Evolutionary conservation across 2,329 filamentous ascomycete species (phyloP), one percentile per base, ranked within the genome.

Genomic region (Mycosphaerella sp.): DNA sequence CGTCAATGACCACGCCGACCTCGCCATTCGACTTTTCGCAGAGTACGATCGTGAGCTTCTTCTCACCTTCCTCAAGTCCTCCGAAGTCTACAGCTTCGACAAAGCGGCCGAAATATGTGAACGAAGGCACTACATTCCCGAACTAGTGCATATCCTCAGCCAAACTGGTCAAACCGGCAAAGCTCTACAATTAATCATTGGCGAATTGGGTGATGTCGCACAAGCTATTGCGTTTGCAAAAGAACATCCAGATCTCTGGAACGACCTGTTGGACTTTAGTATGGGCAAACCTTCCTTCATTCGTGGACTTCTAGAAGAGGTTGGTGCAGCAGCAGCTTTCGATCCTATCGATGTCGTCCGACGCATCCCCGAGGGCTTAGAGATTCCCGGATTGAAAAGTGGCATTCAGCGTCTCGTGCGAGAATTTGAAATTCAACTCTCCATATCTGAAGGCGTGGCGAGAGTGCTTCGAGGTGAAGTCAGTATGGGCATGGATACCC

Each of bases 251-350:
- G 91, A 96, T 63, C 78, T 98, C 0, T 98, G 93, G 93, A 87
- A 95, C 60, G 91, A 97, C 66, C 78, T 98, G 6, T 80, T 98
- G 5, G 84, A 92, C 63, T 97, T 97, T 70, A 92, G 87, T 57
- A 97, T 98, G 93, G 90, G 96, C 73, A 95, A 96, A 67, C 93
- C 93, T 0, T 83, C 83, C 40, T 98, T 98, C 73, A 97, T 98
- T 62, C 85, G 89, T 10, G 91, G 88, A 0, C 76, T 98, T 3
- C 81, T 98, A 0, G 89, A 95, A 65, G 89, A 97, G 73, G 92
- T 95, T 1, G 93, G 93, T 36, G 97, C 91, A 0, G 83, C 89
- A 1, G 60, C 55, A 14, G 54, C 49, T 32, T 93, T 98, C 65
- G 85, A 97, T 65, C 93, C 93, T 0, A 92, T 97, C 58, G 87